A percentile compares a stretch with the other conserved stretches of the same genome.
These are phyloP conservation scores for Brassica carinata DNA, from an alignment of 345 rosid species.

Conservation along the genomic window DNA sequence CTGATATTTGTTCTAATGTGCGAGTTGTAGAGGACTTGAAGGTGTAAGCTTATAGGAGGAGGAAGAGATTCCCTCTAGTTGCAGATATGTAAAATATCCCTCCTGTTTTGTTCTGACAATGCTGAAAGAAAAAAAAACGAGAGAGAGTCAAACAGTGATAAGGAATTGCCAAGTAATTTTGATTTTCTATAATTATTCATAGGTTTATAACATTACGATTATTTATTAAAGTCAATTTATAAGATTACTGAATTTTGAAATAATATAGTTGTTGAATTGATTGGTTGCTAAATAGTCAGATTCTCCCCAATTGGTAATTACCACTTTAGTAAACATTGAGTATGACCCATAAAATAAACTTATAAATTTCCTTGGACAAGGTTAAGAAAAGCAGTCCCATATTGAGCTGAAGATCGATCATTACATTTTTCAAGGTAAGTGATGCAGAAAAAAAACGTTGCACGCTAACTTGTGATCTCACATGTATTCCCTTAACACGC, in stretches of 20 bases:
- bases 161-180: slow-evolving; percentile 20
- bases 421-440: neutral
- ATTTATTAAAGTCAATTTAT: neutral
- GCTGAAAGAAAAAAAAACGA: neutral
- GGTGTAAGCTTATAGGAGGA: slow-evolving; percentile 16
- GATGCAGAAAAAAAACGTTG: neutral
- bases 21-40: slow-evolving; percentile 20
- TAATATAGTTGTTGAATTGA: neutral
- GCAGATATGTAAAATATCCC: slow-evolving; percentile 33
- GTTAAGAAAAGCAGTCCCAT: neutral
- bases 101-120: slow-evolving; percentile 26
- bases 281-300: neutral
- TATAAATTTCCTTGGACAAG: too few relatives aligned
- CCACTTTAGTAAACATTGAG: neutral
- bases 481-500: neutral
- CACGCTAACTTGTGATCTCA: neutral
- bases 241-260: neutral
- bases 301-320: neutral
- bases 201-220: neutral
- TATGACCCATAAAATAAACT: too few relatives aligned
- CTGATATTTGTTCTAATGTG: slow-evolving; percentile 7
- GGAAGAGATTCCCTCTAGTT: slow-evolving; percentile 29
- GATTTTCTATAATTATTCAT: neutral
- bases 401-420: neutral
- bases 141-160: slow-evolving; percentile 1